Base-by-base conservation (phyloP, 2,329 filamentous ascomycete genomes). In the Aspergillus pseudoviridinutans region DNA sequence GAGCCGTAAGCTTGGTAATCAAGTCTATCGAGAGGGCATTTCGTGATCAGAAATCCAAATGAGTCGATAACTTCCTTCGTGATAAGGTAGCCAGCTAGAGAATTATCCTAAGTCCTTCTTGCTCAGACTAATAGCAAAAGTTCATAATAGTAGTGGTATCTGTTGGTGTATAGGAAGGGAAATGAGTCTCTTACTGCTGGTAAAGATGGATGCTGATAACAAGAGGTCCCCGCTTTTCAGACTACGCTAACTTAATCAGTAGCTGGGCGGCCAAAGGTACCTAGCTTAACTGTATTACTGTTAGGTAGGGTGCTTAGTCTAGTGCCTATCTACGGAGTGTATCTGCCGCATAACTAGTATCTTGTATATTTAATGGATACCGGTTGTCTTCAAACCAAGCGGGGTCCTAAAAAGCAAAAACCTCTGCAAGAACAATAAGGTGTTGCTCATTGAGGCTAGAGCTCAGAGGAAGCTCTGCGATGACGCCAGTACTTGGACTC, bases 401-500 rank as follows among this genome's bases (percentile, higher is more conserved):
- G 14, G 14, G 32, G 32, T 17, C 32, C 14, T 38, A 17, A n/a
- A 38, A 38, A 17, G 32, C 32, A 17, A 38, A 38, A 17, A 0
- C 4, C 14, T 6, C 5, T 35, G 14, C 5, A 17, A 35, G 32
- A 35, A 17, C 12, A 32, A 32, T 14, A 32, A 32, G 3, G 4
- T 17, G 14, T 17, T 35, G 17, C 32, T 17, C 14, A 38, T 17
- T 38, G 32, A 38, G 32, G 32, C 14, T 38, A 17, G 32, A 42
- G 35, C 46, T 46, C n/a, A 44, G 28, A 58, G 55, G 57, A 59
- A 57, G 53, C 54, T 47, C 50, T 54, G 53, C 58, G 60, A 68
- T 68, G 66, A 67, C 65, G 67, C 66, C 64, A 65, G 60, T 61
- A 66, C 54, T 61, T 50, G 22, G 55, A 38, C 32, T 35, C 14